Base-by-base conservation (phyloP, 2,329 filamentous ascomycete genomes). In the Tympanopsis confertula region DNA sequence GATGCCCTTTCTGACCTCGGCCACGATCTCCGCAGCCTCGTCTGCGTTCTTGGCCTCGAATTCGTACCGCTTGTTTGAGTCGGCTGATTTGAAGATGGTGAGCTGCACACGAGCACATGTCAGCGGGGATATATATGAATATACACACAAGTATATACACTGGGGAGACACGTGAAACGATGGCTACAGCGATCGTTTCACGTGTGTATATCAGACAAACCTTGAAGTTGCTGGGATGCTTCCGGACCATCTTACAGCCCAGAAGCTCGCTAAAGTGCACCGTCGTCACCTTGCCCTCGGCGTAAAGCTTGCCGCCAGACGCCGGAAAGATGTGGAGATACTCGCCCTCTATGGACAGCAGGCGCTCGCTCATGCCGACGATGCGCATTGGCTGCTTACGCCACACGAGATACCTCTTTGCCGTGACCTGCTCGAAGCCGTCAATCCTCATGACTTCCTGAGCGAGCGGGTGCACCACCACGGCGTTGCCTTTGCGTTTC, bases 321-420 rank as follows among this genome's bases (percentile, higher is more conserved):
- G 74, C 68, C 19, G 85, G 83, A 71, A 86, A 81, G 48, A 93
- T 86, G 57, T 89, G 84, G 43, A 93, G 76, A 55, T 88, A 91
- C 54, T 93, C 86, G 42, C 83, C 83, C 48, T 89, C 85, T 45
- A 93, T 85, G 35, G 82, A 78, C 30, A 91, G 64, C 7, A 86
- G 74, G 41, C 83, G 75, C 48, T 87, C 82, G 42, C 84, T 83
- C 50, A 82, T 73, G 3, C 76, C 78, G 30, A 84, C 78, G 48
- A 91, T 82, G 18, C 82, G 78, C 71, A 91, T 86, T 5, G 82
- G 79, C 56, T 88, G 83, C 57, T 87, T 86, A 44, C 85, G 77
- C 64, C 82, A 83, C 13, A 93, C 85, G 12, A 75, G 78, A 58
- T 86, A 91, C 47, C 80, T 82, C 51, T 84, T 64, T 66, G 28